Evolutionary conservation across 352 stramenopile species (phyloP).

Genomic region (Phytophthora cajani): DNA sequence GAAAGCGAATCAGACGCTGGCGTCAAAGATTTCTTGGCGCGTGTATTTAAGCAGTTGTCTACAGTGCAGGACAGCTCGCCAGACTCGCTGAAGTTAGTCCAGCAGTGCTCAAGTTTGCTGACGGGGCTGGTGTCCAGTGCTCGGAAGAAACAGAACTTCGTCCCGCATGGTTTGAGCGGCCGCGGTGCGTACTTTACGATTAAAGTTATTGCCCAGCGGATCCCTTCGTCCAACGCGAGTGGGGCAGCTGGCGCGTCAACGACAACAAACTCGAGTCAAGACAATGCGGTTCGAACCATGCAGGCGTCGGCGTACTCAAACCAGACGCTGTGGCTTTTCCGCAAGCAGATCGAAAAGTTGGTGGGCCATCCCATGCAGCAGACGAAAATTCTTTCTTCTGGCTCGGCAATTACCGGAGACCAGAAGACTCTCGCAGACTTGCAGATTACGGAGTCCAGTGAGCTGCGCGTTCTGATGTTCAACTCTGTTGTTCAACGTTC

Average conservation of each 20-base stretch:
- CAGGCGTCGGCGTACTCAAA: slow-evolving; percentile 77
- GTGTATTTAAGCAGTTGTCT: slow-evolving; percentile 77
- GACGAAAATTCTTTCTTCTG: slow-evolving; percentile 80
- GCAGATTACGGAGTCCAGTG: slow-evolving; percentile 75
- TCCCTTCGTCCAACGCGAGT: slow-evolving; percentile 56
- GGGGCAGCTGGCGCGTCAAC: slow-evolving; percentile 22
- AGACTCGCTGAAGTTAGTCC: slow-evolving; percentile 72
- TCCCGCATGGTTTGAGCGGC: slow-evolving; percentile 73
- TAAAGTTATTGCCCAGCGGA: slow-evolving; percentile 83
- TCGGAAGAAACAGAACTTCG: slow-evolving; percentile 55
- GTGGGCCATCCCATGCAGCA: slow-evolving; percentile 79
- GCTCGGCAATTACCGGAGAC: slow-evolving; percentile 74
- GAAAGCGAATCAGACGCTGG: slow-evolving; percentile 39
- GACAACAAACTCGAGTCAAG: slow-evolving; percentile 31
- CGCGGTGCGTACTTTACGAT: slow-evolving; percentile 80
- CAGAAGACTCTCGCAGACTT: slow-evolving; percentile 86
- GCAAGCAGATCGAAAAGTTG: slow-evolving; percentile 77
- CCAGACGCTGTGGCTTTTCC: slow-evolving; percentile 73
- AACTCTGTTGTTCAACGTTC: slow-evolving; percentile 76
- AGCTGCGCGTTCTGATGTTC: slow-evolving; percentile 84
- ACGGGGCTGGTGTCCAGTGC: slow-evolving; percentile 69
- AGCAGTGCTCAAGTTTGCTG: slow-evolving; percentile 78
- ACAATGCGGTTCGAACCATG: slow-evolving; percentile 70
- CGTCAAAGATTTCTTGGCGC: slow-evolving; percentile 82
- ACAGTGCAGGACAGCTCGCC: slow-evolving; percentile 53